Base-by-base conservation (phyloP, 768 basidiomycete species). In the Coprinopsis cinerea region DNA sequence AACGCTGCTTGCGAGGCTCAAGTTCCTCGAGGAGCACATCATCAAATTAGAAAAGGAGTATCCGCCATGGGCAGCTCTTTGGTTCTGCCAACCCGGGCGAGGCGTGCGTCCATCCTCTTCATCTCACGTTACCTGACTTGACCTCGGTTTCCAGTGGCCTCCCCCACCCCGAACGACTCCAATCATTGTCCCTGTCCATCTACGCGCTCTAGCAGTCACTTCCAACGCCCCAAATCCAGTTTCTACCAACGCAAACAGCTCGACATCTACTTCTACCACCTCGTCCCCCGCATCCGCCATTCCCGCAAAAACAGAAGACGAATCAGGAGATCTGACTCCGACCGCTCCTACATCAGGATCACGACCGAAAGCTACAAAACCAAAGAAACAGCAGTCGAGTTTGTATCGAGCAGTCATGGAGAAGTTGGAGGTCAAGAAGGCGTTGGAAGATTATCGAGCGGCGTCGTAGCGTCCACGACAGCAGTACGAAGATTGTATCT, bases 51-150 rank as follows among this genome's bases (percentile, higher is more conserved):
- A 92, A 62, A 86, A 79, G 57, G 87, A 89, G 46, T 90, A 88
- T 58, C 88, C 88, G 2, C 86, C 88, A 4, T 91, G 88, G 88
- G 86, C 88, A 0, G 87, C 88, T 6, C 67, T 91, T n/a, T 88
- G 91, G 60, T 91, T 91, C 62, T 89, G 86, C 49, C 88, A 92
- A 60, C 89, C 89, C 2, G 76, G 81, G 57, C 79, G 89, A 50
- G 85, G 82, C 23, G 89, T 91, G 67, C 42, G 85, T 75, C 3
- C 24, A 48, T 49, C 30, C 35, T 34, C 30, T 22, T 23, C 14
- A 18, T 27, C 6, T n/a, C 14, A 10, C 37, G 24, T 46, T 40
- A 28, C 18, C 24, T 47, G 9, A 34, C 40, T 42, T 24, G 47
- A 22, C 17, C 32, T 44, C 9, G 49, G 42, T 10, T 37, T 10